phyloP scores from a whole-genome alignment of 345 rosid genomes.

The Brassica incana region DNA sequence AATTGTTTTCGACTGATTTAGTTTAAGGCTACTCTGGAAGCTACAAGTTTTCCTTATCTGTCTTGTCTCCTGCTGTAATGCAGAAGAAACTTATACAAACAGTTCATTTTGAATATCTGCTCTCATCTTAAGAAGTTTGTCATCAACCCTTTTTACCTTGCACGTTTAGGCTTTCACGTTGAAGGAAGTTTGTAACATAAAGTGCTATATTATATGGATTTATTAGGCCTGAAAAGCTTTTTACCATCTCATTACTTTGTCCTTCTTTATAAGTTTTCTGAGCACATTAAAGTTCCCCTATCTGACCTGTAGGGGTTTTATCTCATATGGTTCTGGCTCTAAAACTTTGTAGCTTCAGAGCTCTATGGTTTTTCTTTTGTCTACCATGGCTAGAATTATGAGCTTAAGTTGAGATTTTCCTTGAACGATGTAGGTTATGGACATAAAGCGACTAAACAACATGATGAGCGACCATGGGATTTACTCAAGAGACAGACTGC shows the following conservation, averaged over 20 bases:
- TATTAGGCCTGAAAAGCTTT: background rate
- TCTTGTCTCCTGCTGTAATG: background rate
- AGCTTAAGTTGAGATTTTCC: background rate
- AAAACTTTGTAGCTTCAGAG: background rate
- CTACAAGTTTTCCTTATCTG: background rate
- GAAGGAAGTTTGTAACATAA: background rate
- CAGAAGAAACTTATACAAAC: background rate
- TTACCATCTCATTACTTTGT: background rate
- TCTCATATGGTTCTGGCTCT: background rate
- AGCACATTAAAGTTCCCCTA: background rate
- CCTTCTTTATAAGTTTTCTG: background rate
- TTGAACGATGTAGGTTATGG: conserved; percentile 60
- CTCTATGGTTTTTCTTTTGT: background rate
- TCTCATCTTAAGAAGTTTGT: background rate
- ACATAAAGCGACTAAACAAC: conserved; percentile 77
- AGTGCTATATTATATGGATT: background rate
- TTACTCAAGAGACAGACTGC: conserved; percentile 76
- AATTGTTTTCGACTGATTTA: background rate
- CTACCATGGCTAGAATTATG: background rate
- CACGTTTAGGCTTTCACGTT: background rate
- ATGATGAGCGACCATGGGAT: conserved; percentile 93
- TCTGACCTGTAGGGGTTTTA: background rate
- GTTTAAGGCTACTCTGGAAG: background rate
- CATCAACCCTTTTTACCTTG: background rate
- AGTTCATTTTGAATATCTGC: background rate